These are phyloP conservation scores for Sparassis latifolia DNA, from an alignment of 1,284 basidiomycete genomes.

Conservation along the genomic window DNA sequence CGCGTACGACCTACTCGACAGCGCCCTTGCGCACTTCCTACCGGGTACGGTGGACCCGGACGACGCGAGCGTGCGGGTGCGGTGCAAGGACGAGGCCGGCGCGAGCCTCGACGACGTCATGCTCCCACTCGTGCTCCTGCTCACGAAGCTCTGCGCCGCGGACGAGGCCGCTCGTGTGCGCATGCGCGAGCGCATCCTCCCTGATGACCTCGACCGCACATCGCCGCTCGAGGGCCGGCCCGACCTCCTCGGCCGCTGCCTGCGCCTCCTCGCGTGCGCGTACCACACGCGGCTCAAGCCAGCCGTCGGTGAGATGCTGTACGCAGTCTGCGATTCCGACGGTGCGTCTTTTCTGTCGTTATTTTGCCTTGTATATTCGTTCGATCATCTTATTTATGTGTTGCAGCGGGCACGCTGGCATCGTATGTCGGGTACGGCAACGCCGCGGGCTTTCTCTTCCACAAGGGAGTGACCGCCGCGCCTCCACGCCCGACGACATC, in stretches of 20 bases:
- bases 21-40: conserved; percentile 56
- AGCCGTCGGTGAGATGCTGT: conserved; percentile 82
- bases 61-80: conserved; percentile 48
- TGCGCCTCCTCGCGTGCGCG: conserved; percentile 72
- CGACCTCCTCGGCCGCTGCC: conserved; percentile 70
- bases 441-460: conserved; percentile 86
- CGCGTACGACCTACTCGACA: conserved; percentile 60
- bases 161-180: conserved; percentile 51
- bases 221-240: conserved; percentile 63
- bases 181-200: conserved; percentile 63
- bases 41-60: conserved; percentile 61
- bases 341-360: conserved; percentile 39
- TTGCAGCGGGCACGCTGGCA: conserved; percentile 57
- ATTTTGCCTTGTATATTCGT: neutral
- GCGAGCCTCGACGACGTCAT: conserved; percentile 69
- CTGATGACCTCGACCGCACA: conserved; percentile 73
- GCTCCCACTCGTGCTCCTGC: conserved; percentile 67
- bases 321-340: conserved; percentile 72
- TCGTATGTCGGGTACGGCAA: conserved; percentile 87
- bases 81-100: conserved; percentile 42
- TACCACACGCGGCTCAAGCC: conserved; percentile 68
- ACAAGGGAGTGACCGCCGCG: conserved; percentile 74
- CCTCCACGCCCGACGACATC: conserved; percentile 31
- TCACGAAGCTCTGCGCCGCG: conserved; percentile 61
- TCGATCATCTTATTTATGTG: neutral